Evolutionary conservation across 148 eudicot genomes (phyloP).

Genomic region (Arctostaphylos glauca): DNA sequence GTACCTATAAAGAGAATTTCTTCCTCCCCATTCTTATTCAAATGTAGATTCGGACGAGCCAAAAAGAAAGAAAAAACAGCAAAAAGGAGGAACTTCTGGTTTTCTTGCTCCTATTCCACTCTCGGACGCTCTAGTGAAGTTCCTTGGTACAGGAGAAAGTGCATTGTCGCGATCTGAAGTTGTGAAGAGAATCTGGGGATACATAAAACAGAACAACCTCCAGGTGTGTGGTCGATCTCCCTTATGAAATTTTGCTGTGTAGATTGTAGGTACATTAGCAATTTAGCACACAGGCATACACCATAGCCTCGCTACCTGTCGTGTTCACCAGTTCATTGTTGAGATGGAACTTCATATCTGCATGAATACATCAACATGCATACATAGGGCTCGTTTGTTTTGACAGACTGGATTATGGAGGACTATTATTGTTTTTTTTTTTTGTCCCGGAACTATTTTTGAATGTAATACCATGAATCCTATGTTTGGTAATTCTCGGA

Average conservation of each 20-base stretch:
- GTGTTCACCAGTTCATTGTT: neutral
- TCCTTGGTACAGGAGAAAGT: slow-evolving; percentile 87
- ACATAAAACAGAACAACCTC: slow-evolving; percentile 70
- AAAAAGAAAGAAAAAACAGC: slow-evolving; percentile 50
- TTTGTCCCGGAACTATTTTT: no score
- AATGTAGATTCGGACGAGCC: slow-evolving; percentile 49
- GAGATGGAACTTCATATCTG: neutral
- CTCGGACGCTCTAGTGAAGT: slow-evolving; percentile 70
- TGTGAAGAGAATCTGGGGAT: slow-evolving; percentile 81
- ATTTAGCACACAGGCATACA: neutral
- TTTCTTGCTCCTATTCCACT: slow-evolving; percentile 70
- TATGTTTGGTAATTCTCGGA: no score
- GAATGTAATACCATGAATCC: no score
- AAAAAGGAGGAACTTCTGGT: slow-evolving; percentile 57
- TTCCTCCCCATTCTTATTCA: slow-evolving; percentile 5
- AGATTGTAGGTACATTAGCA: neutral
- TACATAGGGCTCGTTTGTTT: no score
- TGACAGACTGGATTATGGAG: no score
- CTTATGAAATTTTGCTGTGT: neutral
- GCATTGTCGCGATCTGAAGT: slow-evolving; percentile 67
- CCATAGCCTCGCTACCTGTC: neutral
- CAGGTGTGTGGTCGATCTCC: slow-evolving; percentile 47
- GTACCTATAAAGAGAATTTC: neutral
- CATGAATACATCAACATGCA: neutral
- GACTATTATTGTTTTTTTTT: no score